Evolutionary conservation across 139 green algal genomes (phyloP).

Genomic region (Chlorella sp.): DNA sequence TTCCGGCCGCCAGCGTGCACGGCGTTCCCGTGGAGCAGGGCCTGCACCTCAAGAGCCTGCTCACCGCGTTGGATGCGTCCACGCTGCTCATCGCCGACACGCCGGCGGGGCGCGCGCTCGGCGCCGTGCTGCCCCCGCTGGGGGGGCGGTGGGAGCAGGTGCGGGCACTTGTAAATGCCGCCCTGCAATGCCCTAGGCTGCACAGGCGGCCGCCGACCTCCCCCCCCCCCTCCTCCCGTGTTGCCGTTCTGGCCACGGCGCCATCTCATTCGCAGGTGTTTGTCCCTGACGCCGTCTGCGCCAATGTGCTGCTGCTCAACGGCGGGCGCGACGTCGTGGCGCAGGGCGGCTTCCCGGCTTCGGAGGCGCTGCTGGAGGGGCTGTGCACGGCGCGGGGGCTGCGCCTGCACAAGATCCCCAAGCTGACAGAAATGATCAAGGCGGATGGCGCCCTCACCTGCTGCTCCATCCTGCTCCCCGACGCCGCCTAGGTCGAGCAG

Average conservation of each 20-base stretch:
- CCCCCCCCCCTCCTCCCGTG: too few species aligned
- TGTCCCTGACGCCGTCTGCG: slow-evolving; percentile 1
- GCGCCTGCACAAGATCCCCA: slow-evolving; percentile 3
- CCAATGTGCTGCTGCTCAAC: slow-evolving; percentile 14
- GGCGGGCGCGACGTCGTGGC: too few species aligned
- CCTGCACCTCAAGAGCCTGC: not conserved
- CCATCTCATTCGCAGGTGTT: too few species aligned
- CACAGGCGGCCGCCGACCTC: too few species aligned
- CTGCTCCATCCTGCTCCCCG: slow-evolving; percentile 8
- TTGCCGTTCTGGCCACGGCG: too few species aligned
- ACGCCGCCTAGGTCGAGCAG: too few species aligned
- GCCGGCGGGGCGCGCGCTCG: not conserved
- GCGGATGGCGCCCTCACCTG: slow-evolving; percentile 11
- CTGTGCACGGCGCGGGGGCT: slow-evolving; percentile 4
- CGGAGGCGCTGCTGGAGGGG: slow-evolving; percentile 3
- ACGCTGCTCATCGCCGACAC: slow-evolving; percentile 14
- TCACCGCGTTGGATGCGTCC: not conserved
- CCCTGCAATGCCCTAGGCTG: too few species aligned
- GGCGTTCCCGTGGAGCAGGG: not conserved
- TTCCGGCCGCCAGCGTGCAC: slow-evolving; percentile 3
- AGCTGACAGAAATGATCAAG: slow-evolving; percentile 4
- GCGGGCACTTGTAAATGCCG: too few species aligned
- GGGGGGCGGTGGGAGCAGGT: not conserved
- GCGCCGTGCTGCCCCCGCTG: not conserved
- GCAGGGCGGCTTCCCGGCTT: not conserved